These are phyloP conservation scores for Herpotrichia juniperi DNA, from an alignment of 2,329 filamentous ascomycete species.

Conservation along the genomic window DNA sequence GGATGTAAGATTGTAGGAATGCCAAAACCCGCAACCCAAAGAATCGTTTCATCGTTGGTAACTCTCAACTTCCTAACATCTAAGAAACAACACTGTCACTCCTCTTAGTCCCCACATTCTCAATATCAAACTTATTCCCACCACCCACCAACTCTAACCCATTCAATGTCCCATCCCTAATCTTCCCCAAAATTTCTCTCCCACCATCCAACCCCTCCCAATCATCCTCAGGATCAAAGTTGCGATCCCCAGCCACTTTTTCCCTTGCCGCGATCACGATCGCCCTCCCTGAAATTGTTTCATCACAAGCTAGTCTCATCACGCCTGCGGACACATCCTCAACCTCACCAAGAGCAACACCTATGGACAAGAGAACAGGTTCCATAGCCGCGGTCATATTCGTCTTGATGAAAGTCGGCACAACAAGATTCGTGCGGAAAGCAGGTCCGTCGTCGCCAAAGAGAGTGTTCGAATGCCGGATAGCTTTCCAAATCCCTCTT, in stretches of 20 bases:
- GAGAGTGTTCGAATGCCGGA: conserved; percentile 9
- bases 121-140: background rate
- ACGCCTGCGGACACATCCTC: conserved; percentile 17
- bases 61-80: background rate
- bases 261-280: conserved; percentile 12
- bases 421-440: conserved; percentile 24
- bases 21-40: too few species aligned
- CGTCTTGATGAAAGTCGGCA: conserved; percentile 18
- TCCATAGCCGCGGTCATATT: conserved; percentile 13
- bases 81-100: background rate
- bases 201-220: conserved; percentile 13
- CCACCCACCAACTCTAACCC: background rate
- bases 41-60: too few species aligned
- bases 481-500: conserved; percentile 19
- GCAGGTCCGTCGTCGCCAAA: conserved; percentile 3
- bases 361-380: conserved; percentile 3
- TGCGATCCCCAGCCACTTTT: conserved; percentile 15
- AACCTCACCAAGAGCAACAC: conserved; percentile 17
- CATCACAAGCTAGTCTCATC: conserved; percentile 22
- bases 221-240: conserved; percentile 27
- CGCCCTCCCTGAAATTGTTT: conserved; percentile 16
- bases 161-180: conserved; percentile 3
- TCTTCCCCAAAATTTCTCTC: conserved; percentile 6
- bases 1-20: too few species aligned
- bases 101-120: background rate